A percentile compares a stretch with the other conserved stretches of the same genome.
Evolutionary conservation across 768 basidiomycete genomes (phyloP).

Genomic region (Amanita pallidorosea): DNA sequence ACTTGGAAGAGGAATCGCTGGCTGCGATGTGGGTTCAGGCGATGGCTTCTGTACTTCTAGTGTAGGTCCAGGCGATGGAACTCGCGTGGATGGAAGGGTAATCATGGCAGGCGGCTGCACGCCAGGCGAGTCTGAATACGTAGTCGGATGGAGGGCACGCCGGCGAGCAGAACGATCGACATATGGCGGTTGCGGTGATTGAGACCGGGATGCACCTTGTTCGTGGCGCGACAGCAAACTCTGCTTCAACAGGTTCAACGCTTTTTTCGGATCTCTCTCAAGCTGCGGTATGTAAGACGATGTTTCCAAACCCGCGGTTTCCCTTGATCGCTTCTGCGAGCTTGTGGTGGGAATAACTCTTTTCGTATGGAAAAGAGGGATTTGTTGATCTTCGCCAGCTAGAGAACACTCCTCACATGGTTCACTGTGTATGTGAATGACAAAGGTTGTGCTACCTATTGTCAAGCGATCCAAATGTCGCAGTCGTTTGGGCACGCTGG

Average conservation of each 20-base stretch:
- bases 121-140: conserved; percentile 44
- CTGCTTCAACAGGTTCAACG: conserved; percentile 55
- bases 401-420: conserved; percentile 56
- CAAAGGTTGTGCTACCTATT: conserved; percentile 62
- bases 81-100: conserved; percentile 4
- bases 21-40: conserved; percentile 20
- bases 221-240: conserved; percentile 46
- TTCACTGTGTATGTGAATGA: conserved; percentile 60
- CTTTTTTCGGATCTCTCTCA: conserved; percentile 46
- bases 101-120: conserved; percentile 15
- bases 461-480: conserved; percentile 55
- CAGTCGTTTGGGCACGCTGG: conserved; percentile 58
- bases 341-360: conserved; percentile 14
- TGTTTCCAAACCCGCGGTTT: conserved; percentile 16
- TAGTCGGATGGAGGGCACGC: conserved; percentile 44
- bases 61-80: conserved; percentile 4
- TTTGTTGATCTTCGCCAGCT: conserved; percentile 41
- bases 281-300: conserved; percentile 14
- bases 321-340: conserved; percentile 18
- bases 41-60: conserved; percentile 13
- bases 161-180: conserved; percentile 65
- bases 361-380: conserved; percentile 41
- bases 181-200: conserved; percentile 24
- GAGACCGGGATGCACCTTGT: conserved; percentile 11
- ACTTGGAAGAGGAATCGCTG: conserved; percentile 37